Conservation (phyloP, 441 rosid species). For the Populus hybrid region DNA sequence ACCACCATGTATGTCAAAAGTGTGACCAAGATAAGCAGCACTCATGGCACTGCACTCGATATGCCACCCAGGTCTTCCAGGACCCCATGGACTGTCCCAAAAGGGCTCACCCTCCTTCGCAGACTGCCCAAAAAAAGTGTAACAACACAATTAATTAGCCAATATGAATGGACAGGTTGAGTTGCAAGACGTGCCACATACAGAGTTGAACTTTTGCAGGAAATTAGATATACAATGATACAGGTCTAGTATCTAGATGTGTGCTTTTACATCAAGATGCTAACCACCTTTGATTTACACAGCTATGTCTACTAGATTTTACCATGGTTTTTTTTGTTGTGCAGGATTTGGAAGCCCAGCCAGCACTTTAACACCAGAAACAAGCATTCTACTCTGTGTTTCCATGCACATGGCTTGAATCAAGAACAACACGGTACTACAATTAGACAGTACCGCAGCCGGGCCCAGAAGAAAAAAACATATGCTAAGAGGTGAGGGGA, state of each 20-base stretch:
- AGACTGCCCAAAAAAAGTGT: conserved; percentile 41
- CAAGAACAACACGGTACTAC: neutral
- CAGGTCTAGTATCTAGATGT: neutral
- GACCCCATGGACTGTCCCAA: conserved; percentile 98
- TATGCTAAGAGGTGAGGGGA: neutral
- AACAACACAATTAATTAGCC: neutral
- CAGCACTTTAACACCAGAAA: neutral
- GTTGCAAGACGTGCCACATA: neutral
- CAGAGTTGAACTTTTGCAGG: neutral
- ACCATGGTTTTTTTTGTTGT: neutral
- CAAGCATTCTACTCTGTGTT: neutral
- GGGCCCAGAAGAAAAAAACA: neutral
- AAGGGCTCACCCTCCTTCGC: conserved; percentile 82
- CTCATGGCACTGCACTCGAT: conserved; percentile 97
- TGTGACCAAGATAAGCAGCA: conserved; percentile 72
- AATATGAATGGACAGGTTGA: neutral
- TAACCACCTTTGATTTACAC: neutral
- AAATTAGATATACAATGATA: neutral
- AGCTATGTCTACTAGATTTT: neutral
- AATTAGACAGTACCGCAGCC: neutral
- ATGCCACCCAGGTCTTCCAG: conserved; percentile 97
- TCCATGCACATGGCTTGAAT: neutral
- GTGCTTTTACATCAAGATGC: neutral
- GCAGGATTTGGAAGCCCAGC: neutral
- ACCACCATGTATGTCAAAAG: conserved; percentile 93